Percentiles rank a stretch among this genome's conserved stretches.
phyloP scores from a whole-genome alignment of 1,284 basidiomycete species.

The Cryptococcus jaspeensis region DNA sequence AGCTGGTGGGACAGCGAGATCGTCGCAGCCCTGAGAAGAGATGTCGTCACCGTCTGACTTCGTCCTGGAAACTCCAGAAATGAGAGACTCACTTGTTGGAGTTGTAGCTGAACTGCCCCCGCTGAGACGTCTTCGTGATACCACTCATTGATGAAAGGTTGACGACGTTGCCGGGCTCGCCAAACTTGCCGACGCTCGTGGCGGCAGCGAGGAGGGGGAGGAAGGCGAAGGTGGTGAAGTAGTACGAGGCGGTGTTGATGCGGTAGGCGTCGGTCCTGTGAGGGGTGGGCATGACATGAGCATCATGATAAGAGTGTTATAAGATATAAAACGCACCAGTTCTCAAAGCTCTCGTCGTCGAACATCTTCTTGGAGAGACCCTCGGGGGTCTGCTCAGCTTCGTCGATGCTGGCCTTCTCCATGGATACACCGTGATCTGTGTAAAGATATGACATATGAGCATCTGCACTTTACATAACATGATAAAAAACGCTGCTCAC shows the following conservation, averaged over 20 bases:
- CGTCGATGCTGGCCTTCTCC: conserved; percentile 28
- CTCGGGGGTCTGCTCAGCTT: conserved; percentile 42
- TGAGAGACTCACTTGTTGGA: conserved; percentile 31
- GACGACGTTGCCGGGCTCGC: conserved; percentile 48
- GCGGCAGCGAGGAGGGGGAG: conserved; percentile 46
- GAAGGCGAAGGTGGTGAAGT: conserved; percentile 51
- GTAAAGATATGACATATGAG: background rate
- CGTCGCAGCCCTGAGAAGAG: conserved; percentile 34
- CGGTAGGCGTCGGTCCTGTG: conserved; percentile 36
- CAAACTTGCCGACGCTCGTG: conserved; percentile 31
- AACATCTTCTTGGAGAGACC: conserved; percentile 47
- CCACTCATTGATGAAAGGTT: conserved; percentile 45
- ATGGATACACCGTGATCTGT: conserved; percentile 47
- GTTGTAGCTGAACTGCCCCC: conserved; percentile 50
- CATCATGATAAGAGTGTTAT: background rate
- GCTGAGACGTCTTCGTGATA: conserved; percentile 40
- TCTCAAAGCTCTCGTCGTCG: conserved; percentile 41
- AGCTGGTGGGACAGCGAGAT: conserved; percentile 38
- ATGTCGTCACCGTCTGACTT: background rate
- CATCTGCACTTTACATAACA: background rate
- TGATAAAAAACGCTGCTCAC: conserved; percentile 27
- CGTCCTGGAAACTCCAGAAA: background rate
- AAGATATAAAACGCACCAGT: conserved; percentile 28
- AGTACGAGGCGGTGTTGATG: conserved; percentile 49
- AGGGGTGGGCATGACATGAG: background rate